Conservation (phyloP, 768 basidiomycete genomes). For the Leucocoprinus sp. region DNA sequence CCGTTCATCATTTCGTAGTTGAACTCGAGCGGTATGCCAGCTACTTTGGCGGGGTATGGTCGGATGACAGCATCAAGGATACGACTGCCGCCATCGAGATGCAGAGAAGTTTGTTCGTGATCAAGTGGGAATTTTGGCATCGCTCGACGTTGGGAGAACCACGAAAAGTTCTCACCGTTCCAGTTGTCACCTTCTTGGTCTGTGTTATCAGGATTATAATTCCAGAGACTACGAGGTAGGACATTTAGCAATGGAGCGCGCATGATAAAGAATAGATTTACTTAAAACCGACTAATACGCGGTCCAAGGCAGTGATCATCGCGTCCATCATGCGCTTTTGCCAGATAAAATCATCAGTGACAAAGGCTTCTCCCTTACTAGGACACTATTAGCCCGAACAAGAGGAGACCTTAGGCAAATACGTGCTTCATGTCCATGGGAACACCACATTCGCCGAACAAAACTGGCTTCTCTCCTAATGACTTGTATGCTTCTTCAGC, state of each 20-base stretch:
- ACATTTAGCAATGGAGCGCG: not conserved
- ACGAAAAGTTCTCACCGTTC: constrained; percentile 98
- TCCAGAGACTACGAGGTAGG: constrained; percentile 64
- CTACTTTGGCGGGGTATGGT: constrained; percentile 86
- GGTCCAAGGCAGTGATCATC: constrained; percentile 76
- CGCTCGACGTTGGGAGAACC: constrained; percentile 67
- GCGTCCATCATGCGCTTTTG: constrained; percentile 94
- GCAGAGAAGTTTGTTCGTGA: constrained; percentile 52
- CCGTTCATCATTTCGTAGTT: constrained; percentile 76
- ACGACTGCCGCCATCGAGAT: constrained; percentile 76
- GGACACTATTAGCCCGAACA: not conserved
- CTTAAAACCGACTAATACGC: constrained; percentile 77
- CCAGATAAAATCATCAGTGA: constrained; percentile 66
- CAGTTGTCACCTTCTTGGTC: constrained; percentile 78
- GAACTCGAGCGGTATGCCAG: constrained; percentile 70
- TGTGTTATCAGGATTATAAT: constrained; percentile 84
- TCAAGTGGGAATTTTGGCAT: constrained; percentile 47
- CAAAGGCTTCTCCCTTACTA: constrained; percentile 67
- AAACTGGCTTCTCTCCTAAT: constrained; percentile 74
- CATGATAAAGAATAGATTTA: constrained; percentile 30
- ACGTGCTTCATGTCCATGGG: constrained; percentile 95
- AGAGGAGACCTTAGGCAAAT: not conserved
- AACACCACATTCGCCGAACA: constrained; percentile 90
- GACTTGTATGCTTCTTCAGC: constrained; percentile 58
- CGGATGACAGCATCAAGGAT: constrained; percentile 75